These are phyloP conservation scores for Rhodotorula toruloides DNA, from an alignment of 768 basidiomycete species.

Conservation along the genomic window DNA sequence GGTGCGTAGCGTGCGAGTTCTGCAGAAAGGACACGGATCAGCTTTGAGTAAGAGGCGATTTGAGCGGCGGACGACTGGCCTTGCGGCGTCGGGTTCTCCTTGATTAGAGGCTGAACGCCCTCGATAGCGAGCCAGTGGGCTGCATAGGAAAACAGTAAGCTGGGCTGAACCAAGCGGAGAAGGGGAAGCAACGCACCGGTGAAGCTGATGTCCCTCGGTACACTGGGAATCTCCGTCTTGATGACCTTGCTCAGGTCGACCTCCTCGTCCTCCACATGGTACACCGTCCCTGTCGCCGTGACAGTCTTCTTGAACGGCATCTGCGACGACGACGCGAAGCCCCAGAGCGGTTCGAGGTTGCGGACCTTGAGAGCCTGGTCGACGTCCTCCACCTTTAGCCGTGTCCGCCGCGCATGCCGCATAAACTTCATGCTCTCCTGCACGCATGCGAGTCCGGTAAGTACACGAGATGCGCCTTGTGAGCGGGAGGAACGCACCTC, in stretches of 20 bases:
- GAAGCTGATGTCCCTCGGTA: constrained; percentile 78
- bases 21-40: not conserved
- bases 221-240: constrained; percentile 72
- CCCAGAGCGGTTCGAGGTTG: constrained; percentile 94
- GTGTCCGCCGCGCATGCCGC: constrained; percentile 86
- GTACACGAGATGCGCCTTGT: not conserved
- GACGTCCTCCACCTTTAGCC: constrained; percentile 80
- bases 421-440: constrained; percentile 96
- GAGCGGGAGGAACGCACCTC: constrained; percentile 57
- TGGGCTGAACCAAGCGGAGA: not conserved
- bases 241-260: constrained; percentile 90
- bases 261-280: constrained; percentile 94
- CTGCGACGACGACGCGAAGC: constrained; percentile 54
- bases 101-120: constrained; percentile 92
- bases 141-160: constrained; percentile 31
- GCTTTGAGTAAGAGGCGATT: not conserved
- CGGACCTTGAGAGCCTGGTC: constrained; percentile 88
- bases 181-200: constrained; percentile 47
- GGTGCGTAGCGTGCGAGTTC: constrained; percentile 36
- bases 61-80: not conserved
- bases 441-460: not conserved
- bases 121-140: constrained; percentile 99
- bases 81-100: constrained; percentile 74
- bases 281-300: constrained; percentile 64
- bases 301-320: constrained; percentile 54